Conservation (phyloP, 2,329 filamentous ascomycete species). For the Cytospora piceae region DNA sequence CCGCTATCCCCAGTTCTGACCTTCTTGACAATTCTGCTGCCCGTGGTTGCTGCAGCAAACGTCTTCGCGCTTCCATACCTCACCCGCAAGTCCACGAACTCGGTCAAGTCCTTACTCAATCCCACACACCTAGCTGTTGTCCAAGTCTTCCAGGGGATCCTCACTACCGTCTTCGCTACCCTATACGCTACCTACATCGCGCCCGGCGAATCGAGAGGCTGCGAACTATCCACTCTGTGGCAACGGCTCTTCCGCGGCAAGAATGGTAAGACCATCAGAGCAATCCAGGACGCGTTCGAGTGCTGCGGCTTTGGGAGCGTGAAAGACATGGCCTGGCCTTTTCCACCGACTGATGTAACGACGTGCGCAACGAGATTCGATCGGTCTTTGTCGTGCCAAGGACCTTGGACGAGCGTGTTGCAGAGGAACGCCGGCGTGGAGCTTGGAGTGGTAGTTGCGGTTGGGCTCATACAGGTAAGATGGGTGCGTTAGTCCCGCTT, state of each 20-base stretch:
- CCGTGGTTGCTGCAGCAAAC: conserved; percentile 45
- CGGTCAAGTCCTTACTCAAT: conserved; percentile 27
- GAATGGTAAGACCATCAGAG: conserved; percentile 53
- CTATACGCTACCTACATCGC: conserved; percentile 44
- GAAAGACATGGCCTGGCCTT: conserved; percentile 66
- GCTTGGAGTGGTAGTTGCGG: conserved; percentile 55
- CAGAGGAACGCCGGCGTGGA: conserved; percentile 57
- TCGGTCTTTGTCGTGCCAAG: conserved; percentile 52
- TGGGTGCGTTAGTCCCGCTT: not conserved
- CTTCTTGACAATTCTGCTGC: conserved; percentile 45
- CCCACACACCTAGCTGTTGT: conserved; percentile 41
- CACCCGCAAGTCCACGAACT: conserved; percentile 34
- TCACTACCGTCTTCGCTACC: conserved; percentile 50
- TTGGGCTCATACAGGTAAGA: conserved; percentile 60
- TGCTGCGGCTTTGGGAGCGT: conserved; percentile 68
- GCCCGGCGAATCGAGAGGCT: conserved; percentile 46
- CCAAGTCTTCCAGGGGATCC: conserved; percentile 48
- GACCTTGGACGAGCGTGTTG: conserved; percentile 60
- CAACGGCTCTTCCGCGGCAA: conserved; percentile 54
- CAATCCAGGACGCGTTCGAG: conserved; percentile 66
- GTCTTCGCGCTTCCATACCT: conserved; percentile 42
- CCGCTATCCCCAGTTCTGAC: conserved; percentile 44
- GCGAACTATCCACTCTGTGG: conserved; percentile 62
- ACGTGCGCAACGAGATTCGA: conserved; percentile 52
- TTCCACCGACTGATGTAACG: conserved; percentile 42